These are phyloP conservation scores for Phytophthora hybrid DNA, from an alignment of 352 stramenopile species.

Conservation along the genomic window DNA sequence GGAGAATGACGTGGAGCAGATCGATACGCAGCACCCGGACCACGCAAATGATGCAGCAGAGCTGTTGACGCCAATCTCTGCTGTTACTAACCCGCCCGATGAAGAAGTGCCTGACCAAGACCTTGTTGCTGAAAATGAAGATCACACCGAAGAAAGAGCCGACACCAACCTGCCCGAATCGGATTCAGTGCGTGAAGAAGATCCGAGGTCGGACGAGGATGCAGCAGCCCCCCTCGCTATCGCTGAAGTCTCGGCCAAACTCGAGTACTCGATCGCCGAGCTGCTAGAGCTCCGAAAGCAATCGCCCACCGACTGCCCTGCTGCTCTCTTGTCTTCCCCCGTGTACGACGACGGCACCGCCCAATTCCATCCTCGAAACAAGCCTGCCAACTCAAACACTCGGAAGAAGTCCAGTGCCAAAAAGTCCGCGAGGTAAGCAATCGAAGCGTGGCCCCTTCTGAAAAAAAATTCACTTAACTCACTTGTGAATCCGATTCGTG, in stretches of 20 bases:
- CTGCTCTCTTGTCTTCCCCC: slow-evolving; percentile 27
- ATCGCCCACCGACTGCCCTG: slow-evolving; percentile 32
- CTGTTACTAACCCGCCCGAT: background rate
- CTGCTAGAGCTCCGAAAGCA: slow-evolving; percentile 34
- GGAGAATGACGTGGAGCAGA: slow-evolving; percentile 3
- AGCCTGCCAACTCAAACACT: slow-evolving; percentile 13
- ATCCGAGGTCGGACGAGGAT: slow-evolving; percentile 13
- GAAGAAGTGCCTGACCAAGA: slow-evolving; percentile 6
- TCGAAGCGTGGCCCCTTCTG: background rate
- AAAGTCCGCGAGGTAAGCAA: slow-evolving; percentile 34
- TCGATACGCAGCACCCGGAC: slow-evolving; percentile 7
- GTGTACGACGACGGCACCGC: slow-evolving; percentile 34
- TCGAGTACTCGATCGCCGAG: slow-evolving; percentile 32
- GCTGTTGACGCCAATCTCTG: background rate
- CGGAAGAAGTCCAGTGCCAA: slow-evolving; percentile 26
- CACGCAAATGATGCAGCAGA: background rate
- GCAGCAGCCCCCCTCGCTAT: background rate
- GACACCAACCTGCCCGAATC: background rate
- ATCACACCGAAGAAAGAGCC: background rate
- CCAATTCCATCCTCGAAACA: slow-evolving; percentile 3
- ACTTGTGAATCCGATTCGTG: slow-evolving; percentile 16
- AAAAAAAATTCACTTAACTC: background rate
- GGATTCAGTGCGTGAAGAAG: slow-evolving; percentile 12
- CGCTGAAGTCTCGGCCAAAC: slow-evolving; percentile 11
- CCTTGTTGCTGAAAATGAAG: background rate